A percentile compares a stretch with the other conserved stretches of the same genome.
phyloP scores from a whole-genome alignment of 2,329 filamentous ascomycete genomes.

The Xylariaceae sp. region DNA sequence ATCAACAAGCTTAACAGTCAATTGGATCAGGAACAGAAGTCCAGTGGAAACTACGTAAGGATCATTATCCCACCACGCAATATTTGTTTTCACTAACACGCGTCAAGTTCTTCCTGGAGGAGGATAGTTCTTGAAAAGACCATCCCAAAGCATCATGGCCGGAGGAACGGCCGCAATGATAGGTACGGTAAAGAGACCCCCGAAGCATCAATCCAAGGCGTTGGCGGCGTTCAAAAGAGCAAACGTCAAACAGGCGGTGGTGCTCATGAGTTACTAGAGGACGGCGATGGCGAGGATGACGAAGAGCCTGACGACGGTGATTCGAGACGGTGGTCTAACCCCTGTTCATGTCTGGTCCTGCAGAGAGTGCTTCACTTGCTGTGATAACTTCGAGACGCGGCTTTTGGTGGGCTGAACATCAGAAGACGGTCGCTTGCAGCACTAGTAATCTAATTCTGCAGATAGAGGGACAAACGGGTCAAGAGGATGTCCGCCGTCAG shows the following conservation, averaged over 20 bases:
- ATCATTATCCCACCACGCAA: conserved; percentile 23
- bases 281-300: conserved; percentile 61
- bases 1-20: conserved; percentile 98
- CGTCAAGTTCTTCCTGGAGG: conserved; percentile 87
- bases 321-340: conserved; percentile 59
- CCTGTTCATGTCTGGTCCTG: conserved; percentile 61
- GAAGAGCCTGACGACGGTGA: conserved; percentile 62
- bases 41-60: conserved; percentile 82
- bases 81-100: conserved; percentile 10
- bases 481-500: conserved; percentile 28
- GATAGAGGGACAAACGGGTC: conserved; percentile 28
- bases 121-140: conserved; percentile 62
- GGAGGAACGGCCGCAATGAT: conserved; percentile 22
- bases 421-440: background rate
- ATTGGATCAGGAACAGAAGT: conserved; percentile 96
- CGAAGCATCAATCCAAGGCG: conserved; percentile 41
- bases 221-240: conserved; percentile 49
- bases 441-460: conserved; percentile 12
- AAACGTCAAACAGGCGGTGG: conserved; percentile 20
- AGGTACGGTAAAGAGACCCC: conserved; percentile 34
- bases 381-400: background rate
- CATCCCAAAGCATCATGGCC: conserved; percentile 44
- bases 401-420: background rate
- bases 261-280: conserved; percentile 31
- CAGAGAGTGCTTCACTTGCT: conserved; percentile 26